Base-by-base conservation (phyloP, 345 rosid genomes). In the Eucalyptus sp. region DNA sequence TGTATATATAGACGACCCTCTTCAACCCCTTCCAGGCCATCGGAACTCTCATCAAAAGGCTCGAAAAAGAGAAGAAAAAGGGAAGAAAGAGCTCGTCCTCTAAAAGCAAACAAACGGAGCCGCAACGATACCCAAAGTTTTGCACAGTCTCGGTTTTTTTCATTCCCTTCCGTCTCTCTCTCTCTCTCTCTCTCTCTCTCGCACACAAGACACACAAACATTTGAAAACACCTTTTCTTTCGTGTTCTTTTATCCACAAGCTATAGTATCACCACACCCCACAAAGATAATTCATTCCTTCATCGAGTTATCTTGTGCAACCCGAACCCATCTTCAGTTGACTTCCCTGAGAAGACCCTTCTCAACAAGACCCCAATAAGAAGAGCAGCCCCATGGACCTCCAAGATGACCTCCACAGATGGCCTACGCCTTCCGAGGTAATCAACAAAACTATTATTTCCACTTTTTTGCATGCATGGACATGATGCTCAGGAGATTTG, bases 391-490 rank as follows among this genome's bases (percentile, higher is more conserved):
- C 37, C 76, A 7, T 66, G 76, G 41, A 66, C 76, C 76, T 50
- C 11, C 92, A 88, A 46, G 90, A 92, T 48, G 93, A 91, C 37
- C 90, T 96, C 49, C 91, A 88, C 29, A 93, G 95, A 93, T 95
- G 96, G 98, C 99, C 99, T 88, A 95, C 97, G 88, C 94, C 94
- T 88, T 92, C 93, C 27, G 95, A 98, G 98, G 99, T 98, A 91
- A 86, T 9, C 3, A 46, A 46, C 49, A 46, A 46, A 46, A 46
- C 49, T 46, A 46, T 10, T 46, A 46, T 46, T 46, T 46, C 49
- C 12, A 46, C 49, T 3, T 46, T 4, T n/a, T 52, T 84, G 85
- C 86, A 81, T 44, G 50, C 66, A 50, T 66, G 58, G 4, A 88
- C 89, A 41, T 71, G 76, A n/a, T 86, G 44, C 49, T 86, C 60